These are phyloP conservation scores for Blepharisma japonicum DNA, from an alignment of 73 alveolate species.

Conservation along the genomic window DNA sequence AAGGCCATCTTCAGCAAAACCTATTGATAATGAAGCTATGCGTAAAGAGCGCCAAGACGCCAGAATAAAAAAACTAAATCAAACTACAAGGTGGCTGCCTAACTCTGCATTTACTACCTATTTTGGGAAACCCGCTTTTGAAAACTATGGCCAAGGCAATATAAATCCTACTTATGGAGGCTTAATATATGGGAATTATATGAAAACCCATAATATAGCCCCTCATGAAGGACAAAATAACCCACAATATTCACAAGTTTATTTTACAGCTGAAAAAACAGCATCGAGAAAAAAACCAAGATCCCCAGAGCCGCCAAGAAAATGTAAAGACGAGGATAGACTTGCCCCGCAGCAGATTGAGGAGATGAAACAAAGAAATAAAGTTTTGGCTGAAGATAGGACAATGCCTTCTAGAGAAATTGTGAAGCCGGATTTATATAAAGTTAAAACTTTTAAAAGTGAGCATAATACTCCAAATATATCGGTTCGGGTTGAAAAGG, in stretches of 20 bases:
- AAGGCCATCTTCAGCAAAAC: background rate
- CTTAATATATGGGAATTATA: constrained; percentile 85
- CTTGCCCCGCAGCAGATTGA: constrained; percentile 59
- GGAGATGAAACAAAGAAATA: constrained; percentile 37
- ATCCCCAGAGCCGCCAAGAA: constrained; percentile 42
- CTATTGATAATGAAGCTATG: background rate
- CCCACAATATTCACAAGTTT: constrained; percentile 81
- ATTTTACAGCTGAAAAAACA: constrained; percentile 62
- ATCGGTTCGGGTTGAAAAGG: constrained; percentile 3
- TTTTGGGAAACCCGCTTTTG: constrained; percentile 98
- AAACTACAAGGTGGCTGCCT: constrained; percentile 95
- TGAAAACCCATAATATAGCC: constrained; percentile 89
- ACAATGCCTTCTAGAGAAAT: constrained; percentile 36
- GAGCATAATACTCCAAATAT: constrained; percentile 26
- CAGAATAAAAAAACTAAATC: constrained; percentile 73
- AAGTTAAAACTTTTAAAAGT: constrained; percentile 9
- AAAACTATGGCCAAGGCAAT: constrained; percentile 90
- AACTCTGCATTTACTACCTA: constrained; percentile 90
- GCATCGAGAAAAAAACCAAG: constrained; percentile 33
- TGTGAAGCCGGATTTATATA: constrained; percentile 16
- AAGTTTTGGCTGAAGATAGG: constrained; percentile 39
- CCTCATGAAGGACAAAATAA: constrained; percentile 89
- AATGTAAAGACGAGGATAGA: constrained; percentile 71
- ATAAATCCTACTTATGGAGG: constrained; percentile 95
- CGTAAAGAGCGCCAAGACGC: constrained; percentile 36